A percentile compares a stretch with the other conserved stretches of the same genome.
Conservation (phyloP, 1,284 basidiomycete species). For the Ustilago nuda region DNA sequence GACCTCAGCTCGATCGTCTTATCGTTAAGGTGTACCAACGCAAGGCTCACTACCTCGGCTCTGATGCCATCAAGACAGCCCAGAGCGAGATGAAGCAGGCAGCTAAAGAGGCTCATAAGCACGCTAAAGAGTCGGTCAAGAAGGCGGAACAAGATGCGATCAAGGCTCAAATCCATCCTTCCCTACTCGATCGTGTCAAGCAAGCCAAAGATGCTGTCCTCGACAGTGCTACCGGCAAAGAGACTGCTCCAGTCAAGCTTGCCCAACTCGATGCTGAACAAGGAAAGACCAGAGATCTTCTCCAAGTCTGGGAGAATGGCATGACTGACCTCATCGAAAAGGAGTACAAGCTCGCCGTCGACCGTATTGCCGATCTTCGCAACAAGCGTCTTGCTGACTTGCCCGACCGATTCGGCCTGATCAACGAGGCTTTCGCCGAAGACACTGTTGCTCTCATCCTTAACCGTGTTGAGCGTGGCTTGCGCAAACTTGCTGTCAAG, state of each 20-base stretch:
- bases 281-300: slow-evolving; percentile 49
- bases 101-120: slow-evolving; percentile 34
- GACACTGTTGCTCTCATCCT: slow-evolving; percentile 55
- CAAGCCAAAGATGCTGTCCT: slow-evolving; percentile 50
- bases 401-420: slow-evolving; percentile 57
- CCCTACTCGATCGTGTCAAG: slow-evolving; percentile 53
- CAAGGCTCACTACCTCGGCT: slow-evolving; percentile 54
- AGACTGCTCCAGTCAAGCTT: slow-evolving; percentile 46
- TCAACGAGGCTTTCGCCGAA: slow-evolving; percentile 60
- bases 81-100: slow-evolving; percentile 43
- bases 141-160: slow-evolving; percentile 53
- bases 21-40: slow-evolving; percentile 55
- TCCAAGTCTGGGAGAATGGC: slow-evolving; percentile 60
- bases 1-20: slow-evolving; percentile 58
- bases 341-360: slow-evolving; percentile 57
- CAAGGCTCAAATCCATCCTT: slow-evolving; percentile 52
- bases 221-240: slow-evolving; percentile 26
- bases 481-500: slow-evolving; percentile 45
- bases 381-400: slow-evolving; percentile 48
- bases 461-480: slow-evolving; percentile 50
- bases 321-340: slow-evolving; percentile 55
- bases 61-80: slow-evolving; percentile 48
- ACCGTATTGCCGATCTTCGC: slow-evolving; percentile 54
- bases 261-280: slow-evolving; percentile 60
- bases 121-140: slow-evolving; percentile 41